phyloP scores from a whole-genome alignment of 2,329 filamentous ascomycete genomes.

The Fusarium neocosmosporiellum region DNA sequence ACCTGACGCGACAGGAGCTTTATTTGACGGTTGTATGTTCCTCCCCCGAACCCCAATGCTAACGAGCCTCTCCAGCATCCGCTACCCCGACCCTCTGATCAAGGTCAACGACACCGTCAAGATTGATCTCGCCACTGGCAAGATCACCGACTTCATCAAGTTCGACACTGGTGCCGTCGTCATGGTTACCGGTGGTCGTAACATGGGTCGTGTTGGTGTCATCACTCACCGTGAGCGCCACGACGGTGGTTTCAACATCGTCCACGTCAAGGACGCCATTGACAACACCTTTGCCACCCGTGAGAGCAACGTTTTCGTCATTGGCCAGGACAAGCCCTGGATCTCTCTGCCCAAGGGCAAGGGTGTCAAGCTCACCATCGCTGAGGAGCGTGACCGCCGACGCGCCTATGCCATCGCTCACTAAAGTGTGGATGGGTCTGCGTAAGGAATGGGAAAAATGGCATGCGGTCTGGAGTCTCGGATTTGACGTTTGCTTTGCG shows the following conservation, averaged over 20 bases:
- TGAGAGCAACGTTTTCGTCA: constrained; percentile 99
- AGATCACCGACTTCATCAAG: constrained; percentile 97
- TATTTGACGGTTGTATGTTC: constrained; percentile 67
- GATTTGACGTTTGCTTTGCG: constrained; percentile 53
- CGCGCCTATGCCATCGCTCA: constrained; percentile 72
- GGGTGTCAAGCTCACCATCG: constrained; percentile 99
- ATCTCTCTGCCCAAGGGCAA: constrained; percentile 99
- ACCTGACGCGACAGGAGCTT: constrained; percentile 50
- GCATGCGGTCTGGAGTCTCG: constrained; percentile 55
- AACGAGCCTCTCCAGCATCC: constrained; percentile 76
- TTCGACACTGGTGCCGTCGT: constrained; percentile 98
- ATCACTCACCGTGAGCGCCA: constrained; percentile 99
- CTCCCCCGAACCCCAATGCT: constrained; percentile 50
- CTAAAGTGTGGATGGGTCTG: constrained; percentile 53
- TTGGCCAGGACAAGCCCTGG: constrained; percentile 98
- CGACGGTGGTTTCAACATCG: constrained; percentile 99
- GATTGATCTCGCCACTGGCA: constrained; percentile 96
- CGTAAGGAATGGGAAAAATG: constrained; percentile 43
- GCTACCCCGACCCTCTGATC: constrained; percentile 97
- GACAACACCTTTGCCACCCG: constrained; percentile 99
- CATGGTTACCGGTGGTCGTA: constrained; percentile 99
- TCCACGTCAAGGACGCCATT: constrained; percentile 99
- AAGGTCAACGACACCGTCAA: constrained; percentile 99
- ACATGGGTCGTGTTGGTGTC: constrained; percentile 99
- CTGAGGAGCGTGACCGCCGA: constrained; percentile 98